These are phyloP conservation scores for Xerocomellus dryophilus DNA, from an alignment of 768 basidiomycete genomes.

Conservation along the genomic window DNA sequence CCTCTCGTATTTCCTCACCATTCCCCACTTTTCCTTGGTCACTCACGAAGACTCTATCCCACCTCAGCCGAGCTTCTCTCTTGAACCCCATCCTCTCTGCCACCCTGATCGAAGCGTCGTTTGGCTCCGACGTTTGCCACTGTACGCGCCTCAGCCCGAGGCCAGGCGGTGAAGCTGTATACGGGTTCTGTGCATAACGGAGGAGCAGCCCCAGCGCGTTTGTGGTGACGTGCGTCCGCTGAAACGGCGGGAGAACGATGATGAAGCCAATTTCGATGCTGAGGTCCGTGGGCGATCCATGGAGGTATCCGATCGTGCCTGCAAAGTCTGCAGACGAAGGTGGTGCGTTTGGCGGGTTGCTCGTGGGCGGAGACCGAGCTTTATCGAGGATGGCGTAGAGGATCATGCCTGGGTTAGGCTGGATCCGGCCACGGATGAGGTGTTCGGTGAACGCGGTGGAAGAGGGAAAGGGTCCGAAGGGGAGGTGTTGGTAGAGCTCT, in stretches of 20 bases:
- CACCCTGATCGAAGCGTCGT: slow-evolving; percentile 44
- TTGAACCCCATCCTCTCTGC: slow-evolving; percentile 62
- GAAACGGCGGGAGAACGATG: slow-evolving; percentile 54
- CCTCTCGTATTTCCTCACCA: slow-evolving; percentile 31
- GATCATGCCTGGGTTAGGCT: slow-evolving; percentile 31
- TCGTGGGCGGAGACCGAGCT: slow-evolving; percentile 22
- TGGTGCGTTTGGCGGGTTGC: not conserved
- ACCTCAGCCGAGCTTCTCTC: slow-evolving; percentile 50
- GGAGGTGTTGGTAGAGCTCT: slow-evolving; percentile 45
- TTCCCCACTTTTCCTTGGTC: slow-evolving; percentile 39
- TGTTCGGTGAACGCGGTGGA: slow-evolving; percentile 35
- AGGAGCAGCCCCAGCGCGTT: slow-evolving; percentile 52
- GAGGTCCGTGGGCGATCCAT: slow-evolving; percentile 41
- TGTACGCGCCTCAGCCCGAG: slow-evolving; percentile 59
- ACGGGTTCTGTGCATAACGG: slow-evolving; percentile 42
- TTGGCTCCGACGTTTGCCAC: slow-evolving; percentile 54
- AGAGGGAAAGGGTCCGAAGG: slow-evolving; percentile 47
- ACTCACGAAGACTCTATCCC: slow-evolving; percentile 48
- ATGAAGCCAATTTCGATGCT: slow-evolving; percentile 54
- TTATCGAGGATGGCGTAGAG: slow-evolving; percentile 59
- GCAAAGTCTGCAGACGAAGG: slow-evolving; percentile 36
- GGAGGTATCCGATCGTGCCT: slow-evolving; percentile 51
- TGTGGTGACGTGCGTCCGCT: slow-evolving; percentile 61
- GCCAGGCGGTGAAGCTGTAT: slow-evolving; percentile 34
- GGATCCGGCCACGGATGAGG: slow-evolving; percentile 37